Conservation (phyloP, 306 rosid genomes). For the Lathyrus sativus region DNA sequence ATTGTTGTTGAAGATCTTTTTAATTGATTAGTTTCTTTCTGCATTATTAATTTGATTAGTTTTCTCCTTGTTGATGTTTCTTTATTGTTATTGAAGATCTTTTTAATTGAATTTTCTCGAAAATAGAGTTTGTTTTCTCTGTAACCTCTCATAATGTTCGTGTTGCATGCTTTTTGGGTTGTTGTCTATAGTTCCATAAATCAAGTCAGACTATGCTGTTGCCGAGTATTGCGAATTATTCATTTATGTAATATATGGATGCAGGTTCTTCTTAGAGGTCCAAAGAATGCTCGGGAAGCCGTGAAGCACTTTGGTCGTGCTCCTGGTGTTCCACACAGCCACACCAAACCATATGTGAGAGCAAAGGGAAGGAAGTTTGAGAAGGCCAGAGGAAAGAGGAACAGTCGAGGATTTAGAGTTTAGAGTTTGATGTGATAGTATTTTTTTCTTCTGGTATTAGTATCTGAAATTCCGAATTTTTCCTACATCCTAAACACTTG, state of each 20-base stretch:
- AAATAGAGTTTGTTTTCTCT: neutral
- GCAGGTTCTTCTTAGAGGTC: slow-evolving; percentile 83
- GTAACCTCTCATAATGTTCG: neutral
- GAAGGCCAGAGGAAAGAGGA: slow-evolving; percentile 81
- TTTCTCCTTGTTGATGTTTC: too few relatives aligned
- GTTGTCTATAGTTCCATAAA: neutral
- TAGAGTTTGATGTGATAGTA: slow-evolving; percentile 53
- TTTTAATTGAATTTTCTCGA: neutral
- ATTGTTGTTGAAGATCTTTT: too few relatives aligned
- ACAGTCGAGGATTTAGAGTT: slow-evolving; percentile 76
- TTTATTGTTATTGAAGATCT: too few relatives aligned
- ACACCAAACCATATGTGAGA: slow-evolving; percentile 73
- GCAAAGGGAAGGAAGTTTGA: slow-evolving; percentile 83
- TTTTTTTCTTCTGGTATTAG: slow-evolving; percentile 34
- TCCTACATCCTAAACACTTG: slow-evolving; percentile 32
- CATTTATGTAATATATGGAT: neutral
- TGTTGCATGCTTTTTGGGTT: neutral
- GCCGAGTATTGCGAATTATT: neutral
- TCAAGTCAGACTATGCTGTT: neutral
- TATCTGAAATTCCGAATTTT: slow-evolving; percentile 34
- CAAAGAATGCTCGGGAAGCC: slow-evolving; percentile 83
- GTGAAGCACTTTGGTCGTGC: slow-evolving; percentile 91
- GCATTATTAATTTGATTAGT: neutral
- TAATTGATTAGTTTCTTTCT: too few relatives aligned
- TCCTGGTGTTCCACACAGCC: slow-evolving; percentile 92